Evolutionary conservation across 2,329 filamentous ascomycete genomes (phyloP).

Genomic region (Blastomyces silverae): DNA sequence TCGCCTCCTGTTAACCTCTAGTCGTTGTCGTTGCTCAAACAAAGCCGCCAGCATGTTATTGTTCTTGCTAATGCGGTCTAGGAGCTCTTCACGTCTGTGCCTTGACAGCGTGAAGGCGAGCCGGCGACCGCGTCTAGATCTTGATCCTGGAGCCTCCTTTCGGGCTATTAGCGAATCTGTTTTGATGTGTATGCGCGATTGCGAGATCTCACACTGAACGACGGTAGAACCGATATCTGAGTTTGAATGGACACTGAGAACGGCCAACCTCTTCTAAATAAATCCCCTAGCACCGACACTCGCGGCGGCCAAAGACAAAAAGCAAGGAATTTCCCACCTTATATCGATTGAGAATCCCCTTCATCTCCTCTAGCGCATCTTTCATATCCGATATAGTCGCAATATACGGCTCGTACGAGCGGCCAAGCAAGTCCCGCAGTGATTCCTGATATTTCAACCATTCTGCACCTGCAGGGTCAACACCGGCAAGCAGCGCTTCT

Average conservation of each 20-base stretch:
- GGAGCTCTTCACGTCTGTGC: constrained; percentile 1
- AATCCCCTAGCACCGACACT: background rate
- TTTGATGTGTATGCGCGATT: background rate
- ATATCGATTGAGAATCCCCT: background rate
- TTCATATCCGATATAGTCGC: background rate
- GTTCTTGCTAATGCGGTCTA: constrained; percentile 1
- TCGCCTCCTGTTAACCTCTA: background rate
- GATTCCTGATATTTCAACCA: constrained; percentile 1
- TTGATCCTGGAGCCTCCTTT: background rate
- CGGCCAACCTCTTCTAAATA: too few species aligned
- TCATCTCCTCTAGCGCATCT: background rate
- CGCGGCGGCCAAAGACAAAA: background rate
- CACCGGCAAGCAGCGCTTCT: background rate
- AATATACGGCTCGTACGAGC: background rate
- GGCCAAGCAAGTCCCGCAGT: background rate
- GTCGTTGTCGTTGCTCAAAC: background rate
- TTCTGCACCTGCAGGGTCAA: background rate
- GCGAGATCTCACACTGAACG: background rate
- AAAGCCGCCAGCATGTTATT: constrained; percentile 5
- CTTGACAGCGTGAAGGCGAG: background rate
- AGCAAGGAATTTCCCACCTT: background rate
- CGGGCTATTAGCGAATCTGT: background rate
- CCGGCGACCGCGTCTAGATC: background rate
- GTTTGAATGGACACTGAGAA: too few species aligned
- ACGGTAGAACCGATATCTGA: background rate